Percentiles rank a stretch among this genome's conserved stretches.
Conservation (phyloP, 192 early-diverging fungal species). For the Chytriomyces sp. region DNA sequence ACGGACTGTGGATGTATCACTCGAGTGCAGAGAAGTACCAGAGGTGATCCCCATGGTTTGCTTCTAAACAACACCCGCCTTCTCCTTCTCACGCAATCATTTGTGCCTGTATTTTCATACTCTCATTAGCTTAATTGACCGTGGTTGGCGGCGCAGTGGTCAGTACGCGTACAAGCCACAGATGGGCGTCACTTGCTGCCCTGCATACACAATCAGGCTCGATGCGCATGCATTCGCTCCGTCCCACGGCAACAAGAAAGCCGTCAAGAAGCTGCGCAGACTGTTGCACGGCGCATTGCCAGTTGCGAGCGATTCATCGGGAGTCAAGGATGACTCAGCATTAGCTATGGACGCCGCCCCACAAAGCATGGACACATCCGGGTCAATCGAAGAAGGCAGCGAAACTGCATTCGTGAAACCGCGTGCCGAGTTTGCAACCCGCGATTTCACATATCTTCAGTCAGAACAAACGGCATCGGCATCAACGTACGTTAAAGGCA, state of each 20-base stretch:
- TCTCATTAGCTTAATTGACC: conserved; percentile 72
- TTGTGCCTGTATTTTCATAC: conserved; percentile 27
- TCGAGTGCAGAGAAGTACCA: conserved; percentile 50
- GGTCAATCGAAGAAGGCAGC: no score
- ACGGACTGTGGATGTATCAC: conserved; percentile 67
- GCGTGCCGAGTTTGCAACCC: neutral
- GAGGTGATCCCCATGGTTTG: neutral
- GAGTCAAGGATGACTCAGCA: no score
- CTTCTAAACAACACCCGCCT: neutral
- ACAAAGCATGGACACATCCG: no score
- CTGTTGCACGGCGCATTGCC: conserved; percentile 39
- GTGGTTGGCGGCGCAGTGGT: conserved; percentile 78
- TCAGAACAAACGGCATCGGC: no score
- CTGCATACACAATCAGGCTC: conserved; percentile 75
- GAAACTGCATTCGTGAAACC: no score
- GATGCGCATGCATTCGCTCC: conserved; percentile 58
- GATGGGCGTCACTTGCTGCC: conserved; percentile 71
- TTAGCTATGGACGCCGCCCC: no score
- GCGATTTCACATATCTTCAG: no score
- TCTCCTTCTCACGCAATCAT: no score
- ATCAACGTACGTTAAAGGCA: neutral
- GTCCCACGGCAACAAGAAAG: conserved; percentile 62
- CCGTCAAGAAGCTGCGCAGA: conserved; percentile 66
- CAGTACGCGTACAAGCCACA: conserved; percentile 78
- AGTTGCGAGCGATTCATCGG: no score